Evolutionary conservation across 306 rosid species (phyloP).

Genomic region (Arachis stenosperma): DNA sequence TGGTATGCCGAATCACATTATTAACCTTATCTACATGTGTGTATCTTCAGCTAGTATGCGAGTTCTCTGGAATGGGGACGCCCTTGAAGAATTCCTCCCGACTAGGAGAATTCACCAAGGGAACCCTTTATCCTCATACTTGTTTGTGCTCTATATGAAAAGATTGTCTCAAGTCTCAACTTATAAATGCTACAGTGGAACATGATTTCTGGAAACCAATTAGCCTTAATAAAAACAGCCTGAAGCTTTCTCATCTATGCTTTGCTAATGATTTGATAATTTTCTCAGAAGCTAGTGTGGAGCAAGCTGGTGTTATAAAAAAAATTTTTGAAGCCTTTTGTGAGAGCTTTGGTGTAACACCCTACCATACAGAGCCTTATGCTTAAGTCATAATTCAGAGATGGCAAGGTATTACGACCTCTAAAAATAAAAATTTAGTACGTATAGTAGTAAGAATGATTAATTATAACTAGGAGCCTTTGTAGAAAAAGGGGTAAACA

Average conservation of each 20-base stretch:
- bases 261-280: background rate
- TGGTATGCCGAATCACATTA: too few species aligned
- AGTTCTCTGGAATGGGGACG: background rate
- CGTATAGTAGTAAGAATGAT: too few species aligned
- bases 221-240: background rate
- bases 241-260: background rate
- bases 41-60: too few species aligned
- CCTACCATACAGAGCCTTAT: too few species aligned
- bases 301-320: background rate
- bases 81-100: background rate
- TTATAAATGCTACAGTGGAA: background rate
- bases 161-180: background rate
- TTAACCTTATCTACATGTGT: background rate
- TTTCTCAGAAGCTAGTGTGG: background rate
- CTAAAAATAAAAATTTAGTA: too few species aligned
- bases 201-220: background rate
- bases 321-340: background rate
- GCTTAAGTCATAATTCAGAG: too few species aligned
- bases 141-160: background rate
- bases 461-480: too few species aligned
- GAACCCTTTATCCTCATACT: background rate
- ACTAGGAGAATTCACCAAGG: background rate
- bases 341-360: too few species aligned
- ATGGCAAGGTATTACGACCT: too few species aligned
- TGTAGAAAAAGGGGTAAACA: too few species aligned